A percentile compares a stretch with the other conserved stretches of the same genome.
Conservation (phyloP, 2,329 filamentous ascomycete genomes). For the Chaetomium globosum region DNA sequence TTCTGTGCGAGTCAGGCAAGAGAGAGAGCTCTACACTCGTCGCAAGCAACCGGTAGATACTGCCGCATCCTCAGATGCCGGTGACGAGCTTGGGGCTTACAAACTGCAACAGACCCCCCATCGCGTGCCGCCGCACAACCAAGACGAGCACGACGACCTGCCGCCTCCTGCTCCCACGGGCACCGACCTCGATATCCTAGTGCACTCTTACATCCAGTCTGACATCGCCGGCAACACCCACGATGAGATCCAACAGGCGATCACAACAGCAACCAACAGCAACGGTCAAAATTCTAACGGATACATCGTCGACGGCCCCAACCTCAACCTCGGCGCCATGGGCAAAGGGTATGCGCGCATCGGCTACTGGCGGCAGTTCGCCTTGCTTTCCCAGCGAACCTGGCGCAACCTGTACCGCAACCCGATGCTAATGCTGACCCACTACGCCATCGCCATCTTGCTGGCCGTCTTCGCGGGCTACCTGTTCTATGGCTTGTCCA, state of each 20-base stretch:
- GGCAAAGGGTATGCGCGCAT: constrained; percentile 82
- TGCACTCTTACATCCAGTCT: constrained; percentile 74
- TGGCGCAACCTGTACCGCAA: constrained; percentile 98
- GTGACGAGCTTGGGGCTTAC: constrained; percentile 55
- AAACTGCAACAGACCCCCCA: constrained; percentile 51
- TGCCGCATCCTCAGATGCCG: constrained; percentile 62
- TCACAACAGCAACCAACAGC: constrained; percentile 64
- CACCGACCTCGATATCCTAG: constrained; percentile 81
- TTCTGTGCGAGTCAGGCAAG: constrained; percentile 83
- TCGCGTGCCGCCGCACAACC: constrained; percentile 57
- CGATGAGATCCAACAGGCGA: constrained; percentile 75
- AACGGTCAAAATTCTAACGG: constrained; percentile 67
- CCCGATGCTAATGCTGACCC: constrained; percentile 96
- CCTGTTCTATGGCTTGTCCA: constrained; percentile 92
- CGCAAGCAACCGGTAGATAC: constrained; percentile 69
- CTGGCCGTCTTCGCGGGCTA: constrained; percentile 93
- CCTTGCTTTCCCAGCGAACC: constrained; percentile 85
- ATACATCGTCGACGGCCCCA: constrained; percentile 50
- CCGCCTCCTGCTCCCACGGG: constrained; percentile 62
- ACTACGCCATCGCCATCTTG: constrained; percentile 95
- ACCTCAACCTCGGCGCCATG: constrained; percentile 59
- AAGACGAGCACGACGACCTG: constrained; percentile 70
- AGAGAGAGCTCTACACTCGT: constrained; percentile 85
- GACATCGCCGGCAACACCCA: constrained; percentile 73
- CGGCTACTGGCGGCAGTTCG: constrained; percentile 77